Conservation (phyloP, 306 rosid species). For the Notholithocarpus densiflorus region DNA sequence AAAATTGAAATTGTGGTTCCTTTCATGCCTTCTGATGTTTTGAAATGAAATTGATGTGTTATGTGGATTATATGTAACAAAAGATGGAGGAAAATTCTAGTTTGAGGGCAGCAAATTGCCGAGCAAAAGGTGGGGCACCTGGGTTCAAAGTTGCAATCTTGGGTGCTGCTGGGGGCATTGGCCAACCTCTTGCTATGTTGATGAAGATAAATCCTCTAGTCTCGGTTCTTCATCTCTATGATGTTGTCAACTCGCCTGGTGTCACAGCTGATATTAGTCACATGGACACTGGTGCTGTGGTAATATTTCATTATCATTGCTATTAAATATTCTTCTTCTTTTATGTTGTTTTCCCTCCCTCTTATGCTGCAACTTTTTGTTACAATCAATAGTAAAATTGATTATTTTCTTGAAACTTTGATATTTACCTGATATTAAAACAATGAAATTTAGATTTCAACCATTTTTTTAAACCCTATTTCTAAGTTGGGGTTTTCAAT, state of each 20-base stretch:
- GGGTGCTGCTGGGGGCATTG: constrained; percentile 98
- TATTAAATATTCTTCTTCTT: neutral
- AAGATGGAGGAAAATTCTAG: constrained; percentile 47
- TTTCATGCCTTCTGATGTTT: too few species aligned
- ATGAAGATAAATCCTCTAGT: constrained; percentile 94
- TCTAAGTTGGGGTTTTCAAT: too few species aligned
- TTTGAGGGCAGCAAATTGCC: constrained; percentile 49
- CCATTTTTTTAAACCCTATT: too few species aligned
- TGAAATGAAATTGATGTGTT: too few species aligned
- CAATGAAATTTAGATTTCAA: too few species aligned
- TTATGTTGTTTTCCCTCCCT: neutral
- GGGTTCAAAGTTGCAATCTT: constrained; percentile 90
- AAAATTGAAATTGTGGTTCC: too few species aligned
- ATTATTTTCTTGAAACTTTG: too few species aligned
- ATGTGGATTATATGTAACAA: too few species aligned
- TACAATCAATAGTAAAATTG: too few species aligned
- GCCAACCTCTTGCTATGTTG: constrained; percentile 82
- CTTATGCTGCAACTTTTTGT: neutral
- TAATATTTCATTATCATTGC: constrained; percentile 16
- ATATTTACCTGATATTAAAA: too few species aligned
- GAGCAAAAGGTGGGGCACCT: constrained; percentile 88
- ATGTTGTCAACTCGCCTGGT: constrained; percentile 92
- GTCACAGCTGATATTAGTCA: constrained; percentile 96
- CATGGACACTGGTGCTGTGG: constrained; percentile 99
- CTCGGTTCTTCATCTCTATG: constrained; percentile 94